Conservation (phyloP, 1,139 yeast species). For the Zygoascus hellenicus region DNA sequence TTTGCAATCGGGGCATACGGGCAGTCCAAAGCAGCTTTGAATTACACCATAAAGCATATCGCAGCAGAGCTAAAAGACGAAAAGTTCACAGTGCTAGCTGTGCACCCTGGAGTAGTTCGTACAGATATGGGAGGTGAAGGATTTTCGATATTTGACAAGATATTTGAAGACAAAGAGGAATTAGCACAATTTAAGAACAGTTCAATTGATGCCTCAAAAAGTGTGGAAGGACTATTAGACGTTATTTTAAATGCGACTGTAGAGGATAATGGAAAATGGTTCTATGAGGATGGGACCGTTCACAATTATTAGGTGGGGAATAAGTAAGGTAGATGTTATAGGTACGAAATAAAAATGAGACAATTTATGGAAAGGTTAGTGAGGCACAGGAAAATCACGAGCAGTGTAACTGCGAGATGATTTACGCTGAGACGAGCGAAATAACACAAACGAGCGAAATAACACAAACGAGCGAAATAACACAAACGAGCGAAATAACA, state of each 20-base stretch:
- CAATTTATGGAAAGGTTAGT: too few species aligned
- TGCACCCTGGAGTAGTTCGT: conserved; percentile 34
- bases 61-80: conserved; percentile 26
- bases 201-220: conserved; percentile 27
- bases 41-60: conserved; percentile 26
- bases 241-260: conserved; percentile 10
- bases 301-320: conserved; percentile 1
- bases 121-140: conserved; percentile 28
- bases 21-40: conserved; percentile 36
- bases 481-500: too few species aligned
- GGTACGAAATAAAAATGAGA: too few species aligned
- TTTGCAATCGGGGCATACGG: background rate
- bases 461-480: too few species aligned
- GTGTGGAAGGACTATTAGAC: conserved; percentile 1
- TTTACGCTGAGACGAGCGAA: too few species aligned
- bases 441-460: too few species aligned
- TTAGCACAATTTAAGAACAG: too few species aligned
- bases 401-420: too few species aligned
- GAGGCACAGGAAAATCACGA: too few species aligned
- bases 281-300: conserved; percentile 13
- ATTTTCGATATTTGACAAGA: background rate
- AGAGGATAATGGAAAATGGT: conserved; percentile 14
- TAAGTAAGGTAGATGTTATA: too few species aligned
- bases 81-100: conserved; percentile 26
- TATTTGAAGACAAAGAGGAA: too few species aligned